Percentiles rank a stretch among this genome's conserved stretches.
Conservation (phyloP, 768 basidiomycete species). For the Mycena amicta region DNA sequence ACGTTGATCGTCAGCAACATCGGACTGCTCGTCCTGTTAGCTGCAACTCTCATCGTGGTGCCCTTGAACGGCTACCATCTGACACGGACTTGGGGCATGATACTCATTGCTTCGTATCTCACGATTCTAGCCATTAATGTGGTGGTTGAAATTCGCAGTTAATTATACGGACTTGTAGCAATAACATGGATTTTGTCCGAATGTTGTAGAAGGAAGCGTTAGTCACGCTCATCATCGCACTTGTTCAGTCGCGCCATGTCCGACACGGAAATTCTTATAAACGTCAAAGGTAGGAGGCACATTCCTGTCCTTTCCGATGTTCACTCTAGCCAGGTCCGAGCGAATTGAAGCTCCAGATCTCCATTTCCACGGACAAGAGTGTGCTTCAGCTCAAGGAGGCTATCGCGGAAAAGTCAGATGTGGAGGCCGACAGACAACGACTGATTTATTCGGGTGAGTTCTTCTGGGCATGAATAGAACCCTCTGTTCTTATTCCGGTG, state of each 20-base stretch:
- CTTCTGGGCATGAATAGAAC: neutral
- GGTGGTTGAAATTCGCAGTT: constrained; percentile 66
- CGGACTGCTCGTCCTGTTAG: constrained; percentile 77
- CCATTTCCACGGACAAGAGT: constrained; percentile 79
- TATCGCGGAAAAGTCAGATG: constrained; percentile 84
- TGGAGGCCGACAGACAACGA: constrained; percentile 84
- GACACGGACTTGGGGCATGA: constrained; percentile 78
- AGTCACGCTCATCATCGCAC: neutral
- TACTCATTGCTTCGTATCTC: constrained; percentile 74
- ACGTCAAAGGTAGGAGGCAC: constrained; percentile 60
- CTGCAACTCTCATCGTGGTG: constrained; percentile 78
- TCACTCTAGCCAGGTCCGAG: constrained; percentile 62
- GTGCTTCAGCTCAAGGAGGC: constrained; percentile 90
- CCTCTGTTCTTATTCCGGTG: neutral
- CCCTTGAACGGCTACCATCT: constrained; percentile 84
- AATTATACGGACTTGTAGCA: constrained; percentile 9
- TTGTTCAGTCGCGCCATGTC: constrained; percentile 46
- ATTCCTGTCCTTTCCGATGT: neutral
- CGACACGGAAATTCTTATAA: constrained; percentile 60
- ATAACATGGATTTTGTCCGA: neutral
- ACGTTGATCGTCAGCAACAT: constrained; percentile 84
- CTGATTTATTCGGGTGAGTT: constrained; percentile 87
- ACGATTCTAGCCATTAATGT: constrained; percentile 80
- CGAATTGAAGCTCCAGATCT: constrained; percentile 90
- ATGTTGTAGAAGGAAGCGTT: neutral